These are phyloP conservation scores for Botryococcus braunii DNA, from an alignment of 163 green algal genomes.

Conservation along the genomic window DNA sequence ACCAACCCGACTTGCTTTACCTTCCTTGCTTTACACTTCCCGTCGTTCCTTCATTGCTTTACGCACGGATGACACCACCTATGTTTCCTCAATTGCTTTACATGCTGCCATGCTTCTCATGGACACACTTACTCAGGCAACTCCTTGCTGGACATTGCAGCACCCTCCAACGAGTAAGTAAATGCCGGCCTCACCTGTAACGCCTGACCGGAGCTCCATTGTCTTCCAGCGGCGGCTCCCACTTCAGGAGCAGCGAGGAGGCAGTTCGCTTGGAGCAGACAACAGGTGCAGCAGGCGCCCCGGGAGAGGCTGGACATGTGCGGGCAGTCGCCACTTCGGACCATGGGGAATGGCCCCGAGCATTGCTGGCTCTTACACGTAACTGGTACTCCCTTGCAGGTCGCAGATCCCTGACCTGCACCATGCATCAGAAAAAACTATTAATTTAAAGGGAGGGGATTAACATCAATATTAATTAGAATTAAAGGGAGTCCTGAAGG, in stretches of 20 bases:
- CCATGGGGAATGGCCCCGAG: slow-evolving; percentile 28
- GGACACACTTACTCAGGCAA: neutral
- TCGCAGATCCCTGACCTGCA: slow-evolving; percentile 23
- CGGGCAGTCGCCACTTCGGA: slow-evolving; percentile 7
- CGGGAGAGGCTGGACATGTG: slow-evolving; percentile 37
- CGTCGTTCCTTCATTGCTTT: neutral
- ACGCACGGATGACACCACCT: neutral
- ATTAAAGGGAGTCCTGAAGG: too few relatives aligned
- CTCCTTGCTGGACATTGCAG: neutral
- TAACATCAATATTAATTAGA: too few relatives aligned
- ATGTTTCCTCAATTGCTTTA: neutral
- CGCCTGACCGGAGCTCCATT: slow-evolving; percentile 20
- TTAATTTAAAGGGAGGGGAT: too few relatives aligned
- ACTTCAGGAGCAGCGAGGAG: slow-evolving; percentile 20
- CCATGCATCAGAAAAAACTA: too few relatives aligned
- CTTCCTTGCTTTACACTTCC: too few relatives aligned
- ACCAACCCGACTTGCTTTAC: neutral
- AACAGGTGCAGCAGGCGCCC: slow-evolving; percentile 14
- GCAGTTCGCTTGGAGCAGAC: slow-evolving; percentile 20
- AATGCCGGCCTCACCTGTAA: slow-evolving; percentile 13
- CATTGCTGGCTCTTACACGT: slow-evolving; percentile 37
- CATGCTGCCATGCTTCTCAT: slow-evolving; percentile 1
- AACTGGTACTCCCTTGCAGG: slow-evolving; percentile 36
- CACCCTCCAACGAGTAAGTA: neutral
- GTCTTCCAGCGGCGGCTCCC: slow-evolving; percentile 12